phyloP scores from a whole-genome alignment of 495 filamentous ascomycete genomes.

The Aspergillus funiculosus region DNA sequence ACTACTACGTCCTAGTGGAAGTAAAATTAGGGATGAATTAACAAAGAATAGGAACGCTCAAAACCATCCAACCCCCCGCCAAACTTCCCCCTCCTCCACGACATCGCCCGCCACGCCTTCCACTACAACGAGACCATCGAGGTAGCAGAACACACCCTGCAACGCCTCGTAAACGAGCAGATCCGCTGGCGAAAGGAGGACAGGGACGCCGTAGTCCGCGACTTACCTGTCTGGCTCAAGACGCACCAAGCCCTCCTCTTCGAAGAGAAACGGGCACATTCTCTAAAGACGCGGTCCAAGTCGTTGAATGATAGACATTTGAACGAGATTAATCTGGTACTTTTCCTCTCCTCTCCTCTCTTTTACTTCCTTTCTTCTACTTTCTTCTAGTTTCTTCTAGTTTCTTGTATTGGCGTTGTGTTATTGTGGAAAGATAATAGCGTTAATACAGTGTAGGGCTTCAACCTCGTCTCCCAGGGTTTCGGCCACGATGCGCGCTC shows the following conservation, averaged over 20 bases:
- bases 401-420: background rate
- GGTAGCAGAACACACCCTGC: conserved; percentile 31
- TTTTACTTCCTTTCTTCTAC: background rate
- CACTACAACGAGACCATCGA: conserved; percentile 43
- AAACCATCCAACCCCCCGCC: background rate
- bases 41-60: conserved; percentile 1
- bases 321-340: conserved; percentile 43
- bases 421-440: conserved; percentile 26
- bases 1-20: background rate
- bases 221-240: conserved; percentile 4
- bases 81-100: conserved; percentile 24
- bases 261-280: conserved; percentile 18
- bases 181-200: conserved; percentile 14
- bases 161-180: conserved; percentile 31
- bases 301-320: conserved; percentile 29
- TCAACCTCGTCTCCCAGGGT: conserved; percentile 29
- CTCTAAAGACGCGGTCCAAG: conserved; percentile 16
- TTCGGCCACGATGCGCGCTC: conserved; percentile 27
- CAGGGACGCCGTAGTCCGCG: background rate
- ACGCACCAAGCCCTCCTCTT: conserved; percentile 14
- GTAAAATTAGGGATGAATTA: background rate
- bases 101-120: conserved; percentile 43
- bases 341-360: background rate
- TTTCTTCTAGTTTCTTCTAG: background rate
- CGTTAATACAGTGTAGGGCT: conserved; percentile 16